Evolutionary conservation across 305 asterid genomes (phyloP).

Genomic region (Fraxinus baroniana): DNA sequence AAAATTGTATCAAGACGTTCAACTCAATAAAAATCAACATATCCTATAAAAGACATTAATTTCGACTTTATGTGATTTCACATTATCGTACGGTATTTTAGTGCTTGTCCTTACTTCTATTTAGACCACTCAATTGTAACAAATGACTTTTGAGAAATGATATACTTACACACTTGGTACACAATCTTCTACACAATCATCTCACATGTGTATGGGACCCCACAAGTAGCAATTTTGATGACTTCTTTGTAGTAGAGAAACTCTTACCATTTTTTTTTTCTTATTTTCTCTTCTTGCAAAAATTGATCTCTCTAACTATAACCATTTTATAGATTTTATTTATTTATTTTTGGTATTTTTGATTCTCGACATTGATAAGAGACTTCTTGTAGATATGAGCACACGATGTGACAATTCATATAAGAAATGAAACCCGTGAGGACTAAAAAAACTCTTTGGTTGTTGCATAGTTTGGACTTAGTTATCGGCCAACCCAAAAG

Average conservation of each 20-base stretch:
- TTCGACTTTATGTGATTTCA: too few species aligned
- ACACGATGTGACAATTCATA: conserved; percentile 29
- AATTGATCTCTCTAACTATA: not conserved
- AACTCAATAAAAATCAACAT: too few species aligned
- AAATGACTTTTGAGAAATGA: not conserved
- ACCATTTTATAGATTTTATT: not conserved
- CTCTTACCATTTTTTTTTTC: not conserved
- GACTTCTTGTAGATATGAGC: not conserved
- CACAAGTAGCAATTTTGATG: too few species aligned
- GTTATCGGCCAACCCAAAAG: conserved; percentile 26
- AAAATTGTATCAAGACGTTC: not conserved
- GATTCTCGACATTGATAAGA: not conserved
- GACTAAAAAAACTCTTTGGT: conserved; percentile 1
- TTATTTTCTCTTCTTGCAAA: not conserved
- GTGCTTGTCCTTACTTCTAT: not conserved
- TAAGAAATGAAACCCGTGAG: not conserved
- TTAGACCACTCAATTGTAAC: not conserved
- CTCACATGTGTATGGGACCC: too few species aligned
- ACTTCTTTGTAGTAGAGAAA: not conserved
- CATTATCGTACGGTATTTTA: not conserved
- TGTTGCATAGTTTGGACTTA: not conserved
- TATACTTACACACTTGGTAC: too few species aligned
- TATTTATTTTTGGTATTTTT: not conserved
- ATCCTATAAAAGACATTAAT: too few species aligned
- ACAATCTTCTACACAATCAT: too few species aligned